Evolutionary conservation across 2,329 filamentous ascomycete species (phyloP).

Genomic region (Penicillium concentricum): DNA sequence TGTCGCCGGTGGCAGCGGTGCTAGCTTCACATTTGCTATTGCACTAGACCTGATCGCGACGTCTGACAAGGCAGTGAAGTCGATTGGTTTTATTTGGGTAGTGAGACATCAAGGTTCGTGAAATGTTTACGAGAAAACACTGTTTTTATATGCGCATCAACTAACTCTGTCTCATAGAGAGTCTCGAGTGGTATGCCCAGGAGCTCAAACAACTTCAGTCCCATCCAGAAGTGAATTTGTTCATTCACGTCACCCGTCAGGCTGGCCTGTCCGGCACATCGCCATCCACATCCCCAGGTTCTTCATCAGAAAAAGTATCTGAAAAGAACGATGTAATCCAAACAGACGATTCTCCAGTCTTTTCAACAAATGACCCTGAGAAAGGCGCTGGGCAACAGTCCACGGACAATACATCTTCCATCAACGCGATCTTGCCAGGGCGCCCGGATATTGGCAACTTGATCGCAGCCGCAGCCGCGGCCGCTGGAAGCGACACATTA

Average conservation of each 20-base stretch:
- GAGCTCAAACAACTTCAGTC: slow-evolving; percentile 1
- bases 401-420: neutral
- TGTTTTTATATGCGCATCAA: neutral
- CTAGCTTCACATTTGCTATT: slow-evolving; percentile 7
- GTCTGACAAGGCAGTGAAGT: neutral
- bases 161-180: neutral
- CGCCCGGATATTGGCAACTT: neutral
- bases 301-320: neutral
- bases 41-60: slow-evolving; percentile 1
- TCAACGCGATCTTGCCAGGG: neutral
- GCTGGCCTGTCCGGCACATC: neutral
- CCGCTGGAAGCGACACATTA: neutral
- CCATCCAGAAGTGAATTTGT: slow-evolving; percentile 3
- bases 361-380: neutral
- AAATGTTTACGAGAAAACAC: neutral
- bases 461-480: neutral
- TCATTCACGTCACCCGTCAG: slow-evolving; percentile 6
- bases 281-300: neutral
- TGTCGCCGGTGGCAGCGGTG: slow-evolving; percentile 5
- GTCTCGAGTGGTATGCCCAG: neutral
- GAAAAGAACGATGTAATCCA: neutral
- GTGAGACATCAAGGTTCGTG: neutral
- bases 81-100: slow-evolving; percentile 1
- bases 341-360: neutral
- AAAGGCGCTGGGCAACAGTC: neutral